Percentiles rank a stretch among this genome's conserved stretches.
phyloP scores from a whole-genome alignment of 148 eudicot genomes.

The Persicaria tinctoria region DNA sequence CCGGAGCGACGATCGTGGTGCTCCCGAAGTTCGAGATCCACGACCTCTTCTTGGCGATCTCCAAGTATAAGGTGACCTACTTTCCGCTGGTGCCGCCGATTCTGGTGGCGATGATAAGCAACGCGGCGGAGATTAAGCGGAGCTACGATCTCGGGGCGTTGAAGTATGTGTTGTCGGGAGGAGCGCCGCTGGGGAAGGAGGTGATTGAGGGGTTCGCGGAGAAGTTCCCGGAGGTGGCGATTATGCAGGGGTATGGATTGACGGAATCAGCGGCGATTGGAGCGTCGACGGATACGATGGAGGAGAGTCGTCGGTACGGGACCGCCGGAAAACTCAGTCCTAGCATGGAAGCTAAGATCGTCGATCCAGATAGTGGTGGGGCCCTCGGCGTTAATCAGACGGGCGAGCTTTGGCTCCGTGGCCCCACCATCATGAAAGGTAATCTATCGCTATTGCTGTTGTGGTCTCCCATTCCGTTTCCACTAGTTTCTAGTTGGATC shows the following conservation, averaged over 20 bases:
- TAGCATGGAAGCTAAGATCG: slow-evolving; percentile 78
- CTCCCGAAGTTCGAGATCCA: slow-evolving; percentile 76
- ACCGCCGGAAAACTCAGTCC: slow-evolving; percentile 86
- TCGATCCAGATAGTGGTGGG: slow-evolving; percentile 65
- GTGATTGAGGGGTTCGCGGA: slow-evolving; percentile 73
- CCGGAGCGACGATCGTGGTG: slow-evolving; percentile 58
- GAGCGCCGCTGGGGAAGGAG: slow-evolving; percentile 89
- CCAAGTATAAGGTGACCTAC: slow-evolving; percentile 50
- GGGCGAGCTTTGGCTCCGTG: slow-evolving; percentile 95
- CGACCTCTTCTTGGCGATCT: slow-evolving; percentile 57
- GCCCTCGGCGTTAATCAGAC: slow-evolving; percentile 52
- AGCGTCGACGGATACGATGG: slow-evolving; percentile 72
- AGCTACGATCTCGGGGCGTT: slow-evolving; percentile 42
- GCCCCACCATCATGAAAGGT: slow-evolving; percentile 68
- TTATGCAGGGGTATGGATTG: slow-evolving; percentile 83
- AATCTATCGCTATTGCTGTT: neutral
- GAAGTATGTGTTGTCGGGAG: slow-evolving; percentile 50
- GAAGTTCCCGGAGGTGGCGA: slow-evolving; percentile 54
- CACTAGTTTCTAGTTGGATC: too few species aligned
- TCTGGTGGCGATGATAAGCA: slow-evolving; percentile 66
- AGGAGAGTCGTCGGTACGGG: slow-evolving; percentile 83
- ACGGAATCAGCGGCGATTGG: slow-evolving; percentile 94
- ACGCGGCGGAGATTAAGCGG: slow-evolving; percentile 41
- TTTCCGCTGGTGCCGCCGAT: slow-evolving; percentile 91
- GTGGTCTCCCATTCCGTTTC: neutral